A percentile compares a stretch with the other conserved stretches of the same genome.
Evolutionary conservation across 2,329 filamentous ascomycete genomes (phyloP).

Genomic region (Allantophomopsis lycopodina): DNA sequence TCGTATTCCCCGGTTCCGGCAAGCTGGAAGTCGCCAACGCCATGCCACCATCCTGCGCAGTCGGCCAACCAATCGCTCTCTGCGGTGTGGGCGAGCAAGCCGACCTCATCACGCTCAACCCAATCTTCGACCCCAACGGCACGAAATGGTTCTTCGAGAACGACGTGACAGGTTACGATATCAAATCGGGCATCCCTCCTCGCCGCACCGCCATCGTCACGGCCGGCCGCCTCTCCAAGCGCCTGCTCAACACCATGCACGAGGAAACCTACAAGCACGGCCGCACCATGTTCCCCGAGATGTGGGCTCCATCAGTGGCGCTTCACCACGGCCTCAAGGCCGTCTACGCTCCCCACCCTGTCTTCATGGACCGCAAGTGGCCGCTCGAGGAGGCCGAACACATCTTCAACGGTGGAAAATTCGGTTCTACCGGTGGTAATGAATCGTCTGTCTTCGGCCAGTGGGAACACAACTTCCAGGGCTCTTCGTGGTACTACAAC

Average conservation of each 20-base stretch:
- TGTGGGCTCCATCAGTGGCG: slow-evolving; percentile 60
- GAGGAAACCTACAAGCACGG: slow-evolving; percentile 53
- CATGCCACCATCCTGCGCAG: slow-evolving; percentile 38
- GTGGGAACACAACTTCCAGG: slow-evolving; percentile 72
- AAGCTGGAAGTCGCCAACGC: neutral
- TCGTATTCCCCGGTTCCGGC: slow-evolving; percentile 31
- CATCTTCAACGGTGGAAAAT: slow-evolving; percentile 68
- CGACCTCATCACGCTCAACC: slow-evolving; percentile 66
- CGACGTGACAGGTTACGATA: slow-evolving; percentile 57
- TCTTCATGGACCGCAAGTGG: slow-evolving; percentile 70
- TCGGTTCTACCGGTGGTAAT: slow-evolving; percentile 49
- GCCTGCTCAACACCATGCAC: slow-evolving; percentile 60
- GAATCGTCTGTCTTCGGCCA: slow-evolving; percentile 52
- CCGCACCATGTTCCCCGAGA: slow-evolving; percentile 66
- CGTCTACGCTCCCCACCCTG: slow-evolving; percentile 67
- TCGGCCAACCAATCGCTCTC: slow-evolving; percentile 45
- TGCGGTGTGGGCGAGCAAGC: slow-evolving; percentile 62
- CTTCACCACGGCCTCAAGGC: slow-evolving; percentile 69
- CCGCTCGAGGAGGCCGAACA: slow-evolving; percentile 52
- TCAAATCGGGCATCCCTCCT: slow-evolving; percentile 37
- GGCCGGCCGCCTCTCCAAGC: slow-evolving; percentile 51
- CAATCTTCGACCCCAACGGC: slow-evolving; percentile 56
- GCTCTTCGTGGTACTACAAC: slow-evolving; percentile 77
- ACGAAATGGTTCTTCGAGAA: slow-evolving; percentile 60
- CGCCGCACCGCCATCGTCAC: slow-evolving; percentile 62